A percentile compares a stretch with the other conserved stretches of the same genome.
Conservation (phyloP, 345 rosid genomes). For the Gossypium raimondii region DNA sequence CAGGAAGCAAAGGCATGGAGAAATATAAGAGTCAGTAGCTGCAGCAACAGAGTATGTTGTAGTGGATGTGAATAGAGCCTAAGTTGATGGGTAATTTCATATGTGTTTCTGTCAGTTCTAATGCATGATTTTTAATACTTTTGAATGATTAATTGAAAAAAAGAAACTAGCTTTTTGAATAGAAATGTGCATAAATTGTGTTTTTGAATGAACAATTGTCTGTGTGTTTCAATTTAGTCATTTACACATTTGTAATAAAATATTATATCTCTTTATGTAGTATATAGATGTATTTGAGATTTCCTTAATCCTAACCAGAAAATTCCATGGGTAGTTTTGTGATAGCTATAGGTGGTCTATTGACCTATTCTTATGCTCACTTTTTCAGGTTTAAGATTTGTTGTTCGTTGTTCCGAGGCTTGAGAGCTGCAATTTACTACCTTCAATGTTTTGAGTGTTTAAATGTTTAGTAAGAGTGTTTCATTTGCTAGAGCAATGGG, state of each 20-base stretch:
- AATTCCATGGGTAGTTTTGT: neutral
- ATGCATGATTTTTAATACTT: neutral
- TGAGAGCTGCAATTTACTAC: slow-evolving; percentile 21
- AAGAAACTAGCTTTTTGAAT: neutral
- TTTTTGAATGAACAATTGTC: neutral
- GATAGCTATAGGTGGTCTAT: neutral
- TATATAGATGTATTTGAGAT: neutral
- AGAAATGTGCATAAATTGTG: neutral
- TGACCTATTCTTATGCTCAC: slow-evolving; percentile 10
- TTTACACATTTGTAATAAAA: neutral
- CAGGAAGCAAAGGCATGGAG: slow-evolving; percentile 72
- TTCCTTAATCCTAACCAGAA: neutral
- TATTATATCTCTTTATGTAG: neutral
- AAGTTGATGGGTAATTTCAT: neutral
- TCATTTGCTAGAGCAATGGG: slow-evolving; percentile 63
- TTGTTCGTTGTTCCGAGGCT: slow-evolving; percentile 23
- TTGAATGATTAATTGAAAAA: neutral
- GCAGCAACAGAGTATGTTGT: slow-evolving; percentile 36
- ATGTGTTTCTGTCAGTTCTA: neutral
- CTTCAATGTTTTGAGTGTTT: slow-evolving; percentile 22
- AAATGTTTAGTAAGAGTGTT: slow-evolving; percentile 52
- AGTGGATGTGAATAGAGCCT: slow-evolving; percentile 21
- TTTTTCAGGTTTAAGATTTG: slow-evolving; percentile 31
- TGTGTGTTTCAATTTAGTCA: neutral
- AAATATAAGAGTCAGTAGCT: slow-evolving; percentile 56